Percentiles rank a stretch among this genome's conserved stretches.
phyloP scores from a whole-genome alignment of 768 basidiomycete genomes.

The Multifurca ochricompacta region DNA sequence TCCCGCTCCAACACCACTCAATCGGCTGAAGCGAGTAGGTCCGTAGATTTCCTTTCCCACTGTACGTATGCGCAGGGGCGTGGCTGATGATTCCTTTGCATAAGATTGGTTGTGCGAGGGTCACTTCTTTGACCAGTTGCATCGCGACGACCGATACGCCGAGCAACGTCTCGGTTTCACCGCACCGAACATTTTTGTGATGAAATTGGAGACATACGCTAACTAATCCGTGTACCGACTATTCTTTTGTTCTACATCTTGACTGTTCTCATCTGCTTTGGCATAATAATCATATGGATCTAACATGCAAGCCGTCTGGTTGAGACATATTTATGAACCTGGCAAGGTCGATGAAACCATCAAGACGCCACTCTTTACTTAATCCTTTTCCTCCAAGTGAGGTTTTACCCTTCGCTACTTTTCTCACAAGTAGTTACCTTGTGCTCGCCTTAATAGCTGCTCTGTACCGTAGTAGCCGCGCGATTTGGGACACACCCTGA shows the following conservation, averaged over 20 bases:
- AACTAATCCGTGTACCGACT: neutral
- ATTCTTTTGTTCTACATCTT: neutral
- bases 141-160: slow-evolving; percentile 53
- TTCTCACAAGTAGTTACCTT: too few species aligned
- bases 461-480: too few species aligned
- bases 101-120: slow-evolving; percentile 74
- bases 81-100: neutral
- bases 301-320: neutral
- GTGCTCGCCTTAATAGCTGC: too few species aligned
- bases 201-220: slow-evolving; percentile 46
- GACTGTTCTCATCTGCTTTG: neutral
- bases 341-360: too few species aligned
- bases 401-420: too few species aligned
- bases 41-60: slow-evolving; percentile 25
- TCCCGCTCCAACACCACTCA: slow-evolving; percentile 35
- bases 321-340: neutral
- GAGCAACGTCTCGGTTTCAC: slow-evolving; percentile 58
- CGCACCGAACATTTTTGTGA: slow-evolving; percentile 73
- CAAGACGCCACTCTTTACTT: too few species aligned
- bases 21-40: slow-evolving; percentile 58
- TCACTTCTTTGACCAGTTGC: slow-evolving; percentile 59
- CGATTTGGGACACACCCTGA: too few species aligned
- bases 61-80: neutral
- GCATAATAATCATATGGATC: neutral
- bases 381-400: too few species aligned